phyloP scores from a whole-genome alignment of 768 basidiomycete species.

The Tremella mesenterica region DNA sequence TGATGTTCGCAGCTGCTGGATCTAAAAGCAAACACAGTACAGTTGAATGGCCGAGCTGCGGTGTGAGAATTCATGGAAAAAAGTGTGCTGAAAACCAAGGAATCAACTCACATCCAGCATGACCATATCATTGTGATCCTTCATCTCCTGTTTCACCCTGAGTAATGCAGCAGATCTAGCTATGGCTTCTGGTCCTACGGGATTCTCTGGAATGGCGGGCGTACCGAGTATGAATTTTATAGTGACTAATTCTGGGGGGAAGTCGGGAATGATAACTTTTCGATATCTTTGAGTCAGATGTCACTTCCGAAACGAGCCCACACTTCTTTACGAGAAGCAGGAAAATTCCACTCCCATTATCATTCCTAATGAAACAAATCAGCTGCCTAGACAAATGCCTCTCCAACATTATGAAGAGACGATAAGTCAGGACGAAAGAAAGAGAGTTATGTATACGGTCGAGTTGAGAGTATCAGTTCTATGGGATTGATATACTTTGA shows the following conservation, averaged over 20 bases:
- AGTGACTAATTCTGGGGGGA: constrained; percentile 40
- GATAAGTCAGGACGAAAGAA: too few relatives aligned
- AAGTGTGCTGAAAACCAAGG: neutral
- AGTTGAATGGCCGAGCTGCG: neutral
- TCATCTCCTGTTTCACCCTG: constrained; percentile 31
- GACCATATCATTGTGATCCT: constrained; percentile 41
- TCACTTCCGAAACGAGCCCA: neutral
- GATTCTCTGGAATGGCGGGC: constrained; percentile 34
- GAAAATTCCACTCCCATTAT: neutral
- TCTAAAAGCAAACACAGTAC: too few relatives aligned
- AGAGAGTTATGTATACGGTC: too few relatives aligned
- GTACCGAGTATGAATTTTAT: constrained; percentile 44
- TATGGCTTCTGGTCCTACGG: constrained; percentile 26
- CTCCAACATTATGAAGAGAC: too few relatives aligned
- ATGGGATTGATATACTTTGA: too few relatives aligned
- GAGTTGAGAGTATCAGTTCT: too few relatives aligned
- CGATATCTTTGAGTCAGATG: constrained; percentile 28
- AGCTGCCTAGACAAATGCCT: too few relatives aligned
- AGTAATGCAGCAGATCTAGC: constrained; percentile 16
- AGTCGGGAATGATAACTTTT: constrained; percentile 37
- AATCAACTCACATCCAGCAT: constrained; percentile 34
- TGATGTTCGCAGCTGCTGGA: too few relatives aligned
- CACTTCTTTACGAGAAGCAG: neutral
- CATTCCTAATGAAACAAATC: too few relatives aligned
- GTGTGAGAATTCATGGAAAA: neutral